Evolutionary conservation across 352 stramenopile genomes (phyloP).

Genomic region (Globisporangium parvum): DNA sequence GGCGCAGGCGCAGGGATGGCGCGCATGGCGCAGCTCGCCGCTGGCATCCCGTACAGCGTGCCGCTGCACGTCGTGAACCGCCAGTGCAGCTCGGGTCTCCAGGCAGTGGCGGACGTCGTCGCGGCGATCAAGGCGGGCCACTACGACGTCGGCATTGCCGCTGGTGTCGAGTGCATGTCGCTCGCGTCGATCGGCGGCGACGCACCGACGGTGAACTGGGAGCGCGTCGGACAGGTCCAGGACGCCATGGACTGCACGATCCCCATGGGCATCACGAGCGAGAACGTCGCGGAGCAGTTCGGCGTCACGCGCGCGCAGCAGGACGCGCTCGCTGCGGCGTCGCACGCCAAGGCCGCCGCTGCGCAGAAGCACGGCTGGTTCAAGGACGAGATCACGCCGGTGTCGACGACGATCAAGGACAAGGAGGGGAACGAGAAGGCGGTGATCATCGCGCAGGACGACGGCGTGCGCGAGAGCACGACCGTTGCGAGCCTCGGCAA

Average conservation of each 20-base stretch:
- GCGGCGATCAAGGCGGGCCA: constrained; percentile 73
- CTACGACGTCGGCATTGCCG: constrained; percentile 84
- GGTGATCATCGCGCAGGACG: constrained; percentile 69
- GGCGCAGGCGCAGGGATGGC: constrained; percentile 68
- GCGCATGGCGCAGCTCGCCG: constrained; percentile 74
- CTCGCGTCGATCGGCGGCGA: constrained; percentile 46
- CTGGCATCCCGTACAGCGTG: constrained; percentile 73
- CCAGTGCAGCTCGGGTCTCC: constrained; percentile 83
- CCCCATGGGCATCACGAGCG: constrained; percentile 83
- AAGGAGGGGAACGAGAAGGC: constrained; percentile 76
- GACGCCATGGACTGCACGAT: constrained; percentile 80
- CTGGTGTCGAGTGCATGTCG: constrained; percentile 87
- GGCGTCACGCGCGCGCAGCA: constrained; percentile 67
- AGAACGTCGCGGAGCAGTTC: constrained; percentile 82
- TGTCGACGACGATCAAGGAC: constrained; percentile 63
- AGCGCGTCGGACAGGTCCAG: constrained; percentile 39
- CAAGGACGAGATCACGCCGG: constrained; percentile 85
- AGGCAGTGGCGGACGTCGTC: constrained; percentile 77
- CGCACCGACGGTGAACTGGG: constrained; percentile 53
- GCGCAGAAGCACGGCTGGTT: constrained; percentile 84
- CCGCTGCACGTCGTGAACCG: constrained; percentile 78
- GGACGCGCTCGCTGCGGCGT: constrained; percentile 71
- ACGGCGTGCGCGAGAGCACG: constrained; percentile 62
- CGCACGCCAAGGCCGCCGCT: constrained; percentile 63
- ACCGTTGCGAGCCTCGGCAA: constrained; percentile 63